phyloP scores from a whole-genome alignment of 2,329 filamentous ascomycete species.

The Neoscytalidium dimidiatum region DNA sequence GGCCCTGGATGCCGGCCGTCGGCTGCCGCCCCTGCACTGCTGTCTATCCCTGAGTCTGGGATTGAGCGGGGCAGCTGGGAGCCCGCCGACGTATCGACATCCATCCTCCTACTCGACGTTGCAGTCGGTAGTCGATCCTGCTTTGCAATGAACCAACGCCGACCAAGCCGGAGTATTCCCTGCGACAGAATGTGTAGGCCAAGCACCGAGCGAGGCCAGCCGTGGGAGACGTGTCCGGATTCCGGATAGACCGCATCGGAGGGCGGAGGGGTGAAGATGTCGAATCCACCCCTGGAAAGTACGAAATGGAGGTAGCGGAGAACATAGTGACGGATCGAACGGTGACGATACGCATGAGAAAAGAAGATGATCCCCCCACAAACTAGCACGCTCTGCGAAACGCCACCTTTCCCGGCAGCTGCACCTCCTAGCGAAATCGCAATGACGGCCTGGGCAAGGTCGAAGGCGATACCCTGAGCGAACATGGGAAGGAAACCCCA shows the following conservation, averaged over 20 bases:
- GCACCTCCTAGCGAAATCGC: constrained; percentile 87
- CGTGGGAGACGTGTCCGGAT: constrained; percentile 54
- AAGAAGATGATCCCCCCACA: constrained; percentile 68
- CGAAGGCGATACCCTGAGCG: constrained; percentile 83
- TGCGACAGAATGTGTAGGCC: constrained; percentile 76
- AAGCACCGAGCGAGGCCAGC: constrained; percentile 68
- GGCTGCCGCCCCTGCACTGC: constrained; percentile 37
- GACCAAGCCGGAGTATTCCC: constrained; percentile 69
- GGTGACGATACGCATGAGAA: constrained; percentile 37
- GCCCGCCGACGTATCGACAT: constrained; percentile 61
- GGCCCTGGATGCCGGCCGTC: constrained; percentile 54
- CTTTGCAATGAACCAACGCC: constrained; percentile 36
- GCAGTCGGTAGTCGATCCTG: constrained; percentile 17
- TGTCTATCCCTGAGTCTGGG: constrained; percentile 25
- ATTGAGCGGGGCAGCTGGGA: constrained; percentile 45
- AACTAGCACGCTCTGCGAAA: constrained; percentile 70
- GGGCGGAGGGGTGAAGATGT: constrained; percentile 41
- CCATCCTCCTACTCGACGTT: constrained; percentile 44
- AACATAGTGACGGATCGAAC: constrained; percentile 28
- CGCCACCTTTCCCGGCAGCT: constrained; percentile 66
- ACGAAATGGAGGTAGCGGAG: constrained; percentile 49
- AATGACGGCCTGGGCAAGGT: constrained; percentile 90
- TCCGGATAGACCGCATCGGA: constrained; percentile 36
- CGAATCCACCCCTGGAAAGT: constrained; percentile 43
- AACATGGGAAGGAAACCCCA: constrained; percentile 89